These are phyloP conservation scores for Gyromitra esculenta DNA, from an alignment of 2,329 filamentous ascomycete genomes.

Conservation along the genomic window DNA sequence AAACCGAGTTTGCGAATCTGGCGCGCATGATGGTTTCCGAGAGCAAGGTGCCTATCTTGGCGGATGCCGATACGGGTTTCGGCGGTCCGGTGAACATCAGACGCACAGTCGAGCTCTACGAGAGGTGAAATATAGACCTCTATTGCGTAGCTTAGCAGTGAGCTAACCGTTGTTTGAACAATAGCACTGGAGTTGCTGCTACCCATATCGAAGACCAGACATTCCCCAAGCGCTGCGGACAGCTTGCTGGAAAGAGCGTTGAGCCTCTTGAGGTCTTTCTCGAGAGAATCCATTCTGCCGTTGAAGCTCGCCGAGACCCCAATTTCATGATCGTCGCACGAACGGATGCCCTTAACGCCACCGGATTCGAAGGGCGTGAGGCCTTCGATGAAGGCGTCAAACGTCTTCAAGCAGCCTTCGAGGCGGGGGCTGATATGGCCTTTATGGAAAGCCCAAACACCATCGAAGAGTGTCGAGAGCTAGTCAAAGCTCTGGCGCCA, in stretches of 20 bases:
- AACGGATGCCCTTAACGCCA: neutral
- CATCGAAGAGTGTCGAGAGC: neutral
- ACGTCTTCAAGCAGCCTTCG: neutral
- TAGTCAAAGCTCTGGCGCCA: neutral
- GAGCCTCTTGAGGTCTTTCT: conserved; percentile 8
- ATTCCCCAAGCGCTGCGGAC: conserved; percentile 6
- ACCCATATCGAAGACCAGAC: conserved; percentile 12
- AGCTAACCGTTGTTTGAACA: neutral
- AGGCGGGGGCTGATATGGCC: conserved; percentile 7
- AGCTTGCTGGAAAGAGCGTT: neutral
- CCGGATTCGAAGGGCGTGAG: neutral
- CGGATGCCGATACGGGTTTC: conserved; percentile 5
- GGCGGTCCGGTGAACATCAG: conserved; percentile 18
- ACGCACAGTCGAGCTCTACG: conserved; percentile 9
- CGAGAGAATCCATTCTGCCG: neutral
- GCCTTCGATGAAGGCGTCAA: conserved; percentile 9
- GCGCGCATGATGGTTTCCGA: conserved; percentile 15
- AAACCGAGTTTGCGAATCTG: neutral
- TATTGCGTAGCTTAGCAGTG: neutral
- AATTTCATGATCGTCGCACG: conserved; percentile 3
- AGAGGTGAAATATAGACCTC: neutral
- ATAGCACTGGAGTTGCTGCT: neutral
- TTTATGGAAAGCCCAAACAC: conserved; percentile 15
- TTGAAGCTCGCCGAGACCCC: conserved; percentile 3
- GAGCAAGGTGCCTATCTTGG: conserved; percentile 7